Conservation (phyloP, 2,329 filamentous ascomycete genomes). For the Alternaria consortialis region DNA sequence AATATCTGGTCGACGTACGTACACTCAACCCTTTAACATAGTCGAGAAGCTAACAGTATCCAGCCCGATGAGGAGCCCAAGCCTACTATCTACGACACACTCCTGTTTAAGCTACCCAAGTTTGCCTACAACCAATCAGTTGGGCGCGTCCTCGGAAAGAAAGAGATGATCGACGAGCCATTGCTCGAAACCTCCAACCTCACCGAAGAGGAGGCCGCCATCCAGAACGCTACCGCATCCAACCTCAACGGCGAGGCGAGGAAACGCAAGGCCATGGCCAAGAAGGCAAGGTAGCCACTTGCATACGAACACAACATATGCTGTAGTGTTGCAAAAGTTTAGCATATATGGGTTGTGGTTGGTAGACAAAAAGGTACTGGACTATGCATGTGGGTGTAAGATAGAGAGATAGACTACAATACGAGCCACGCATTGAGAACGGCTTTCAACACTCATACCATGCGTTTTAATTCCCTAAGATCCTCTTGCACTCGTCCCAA, state of each 20-base stretch:
- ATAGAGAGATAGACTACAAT: slow-evolving; percentile 3
- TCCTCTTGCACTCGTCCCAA: background rate
- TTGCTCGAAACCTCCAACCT: slow-evolving; percentile 49
- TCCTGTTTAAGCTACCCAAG: slow-evolving; percentile 79
- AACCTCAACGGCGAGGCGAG: slow-evolving; percentile 58
- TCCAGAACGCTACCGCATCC: slow-evolving; percentile 54
- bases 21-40: background rate
- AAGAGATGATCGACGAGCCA: slow-evolving; percentile 47
- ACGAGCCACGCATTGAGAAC: background rate
- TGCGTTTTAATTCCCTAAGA: background rate
- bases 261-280: slow-evolving; percentile 50
- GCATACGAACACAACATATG: background rate
- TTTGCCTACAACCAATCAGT: slow-evolving; percentile 70
- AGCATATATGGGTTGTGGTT: slow-evolving; percentile 5
- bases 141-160: slow-evolving; percentile 55
- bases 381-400: slow-evolving; percentile 6
- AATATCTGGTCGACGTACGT: slow-evolving; percentile 85
- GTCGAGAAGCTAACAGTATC: slow-evolving; percentile 26
- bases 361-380: slow-evolving; percentile 4
- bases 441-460: background rate
- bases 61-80: slow-evolving; percentile 80
- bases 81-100: slow-evolving; percentile 83
- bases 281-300: slow-evolving; percentile 31
- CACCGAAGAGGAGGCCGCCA: slow-evolving; percentile 50
- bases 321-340: background rate